Evolutionary conservation across 176 grass and related monocot species (phyloP), one percentile per base, ranked within the genome.

Genomic region (Oryza officinalis): DNA sequence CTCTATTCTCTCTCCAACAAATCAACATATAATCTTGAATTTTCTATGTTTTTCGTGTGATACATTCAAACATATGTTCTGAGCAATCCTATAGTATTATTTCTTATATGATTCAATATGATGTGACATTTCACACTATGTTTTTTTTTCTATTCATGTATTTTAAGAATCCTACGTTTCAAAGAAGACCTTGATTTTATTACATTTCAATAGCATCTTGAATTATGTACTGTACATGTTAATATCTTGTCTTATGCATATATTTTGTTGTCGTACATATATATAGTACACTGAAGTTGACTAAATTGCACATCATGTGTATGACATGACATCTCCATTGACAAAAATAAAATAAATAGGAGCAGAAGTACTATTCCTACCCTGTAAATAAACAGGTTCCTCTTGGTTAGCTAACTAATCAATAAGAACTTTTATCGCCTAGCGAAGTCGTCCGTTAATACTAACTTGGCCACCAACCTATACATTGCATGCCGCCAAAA

Each of bases 211-310:
- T 14, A 2, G 23, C 27, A 32, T 35, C 7, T 68, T 17, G 13
- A 37, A 6, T 15, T 22, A 35, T 35, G 13, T 10, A 41, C 9
- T 17, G 0, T 20, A 27, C 45, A 18, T 49, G 7, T 32, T 60
- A 10, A 32, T 35, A 35, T 43, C 2, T 20, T 0, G 3, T 22
- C 17, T 54, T 54, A 32, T 18, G 27, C 8, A 4, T 73, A 26
- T 27, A 60, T 47, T 45, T 61, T 14, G 6, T 31, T 78, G 38
- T 45, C 25, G 0, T 22, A 37, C 13, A 33, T 5, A 35, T n/a
- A 6, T 22, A 57, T 72, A 43, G 41, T 78, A 43, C 74, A 73
- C 10, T 20, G 13, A 40, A 83, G 86, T 88, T 88, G 80, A 84
- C 86, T 67, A 79, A 72, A 32, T 2, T 43, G 8, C 6, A 79